Base-by-base conservation (phyloP, 2,329 filamentous ascomycete species). In the Colletotrichum theobromicola region DNA sequence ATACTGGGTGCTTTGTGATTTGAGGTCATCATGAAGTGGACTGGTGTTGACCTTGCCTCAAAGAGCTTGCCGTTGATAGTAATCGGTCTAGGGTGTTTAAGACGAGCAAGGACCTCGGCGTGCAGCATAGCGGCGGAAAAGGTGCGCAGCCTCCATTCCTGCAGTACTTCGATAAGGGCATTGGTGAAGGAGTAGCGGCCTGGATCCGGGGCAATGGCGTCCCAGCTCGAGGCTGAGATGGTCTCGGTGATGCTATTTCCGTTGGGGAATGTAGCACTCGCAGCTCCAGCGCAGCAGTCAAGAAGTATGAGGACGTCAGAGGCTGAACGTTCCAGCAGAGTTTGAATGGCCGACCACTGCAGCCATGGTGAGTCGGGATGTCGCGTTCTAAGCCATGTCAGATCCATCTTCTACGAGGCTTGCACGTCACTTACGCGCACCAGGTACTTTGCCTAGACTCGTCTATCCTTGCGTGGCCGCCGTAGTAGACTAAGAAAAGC, bases 11-110 rank as follows among this genome's bases (percentile, higher is more conserved):
- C 89, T 72, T 85, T 89, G 78, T 91, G 89, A 72, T 91, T 90
- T 21, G 88, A 85, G 3, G 90, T 91, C 89, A 91, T 91, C 88
- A 91, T 91, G 77, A 91, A 91, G 77, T 92, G 90, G 6, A 91
- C 89, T 0, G 90, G 90, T 0, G 90, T 91, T 3, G 89, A 90
- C 50, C 90, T 86, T 42, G 88, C 88, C 78, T 91, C 90, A 61
- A 90, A 90, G 21, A 88, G 85, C 80, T 88, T 89, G 67, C 90
- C 90, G 76, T 91, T 90, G 77, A 89, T 87, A 71, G 88, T 86
- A 76, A 90, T 88, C 24, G 89, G 90, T 9, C 90, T 84, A 7
- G 90, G 90, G 75, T 91, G 90, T 77, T 91, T 92, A 2, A 92
- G 79, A 4, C 90, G 88, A n/a, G 90, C 90, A 18, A 92, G 83